A percentile compares a stretch with the other conserved stretches of the same genome.
These are phyloP conservation scores for Talaromyces rugulosus DNA, from an alignment of 2,329 filamentous ascomycete species.

Conservation along the genomic window DNA sequence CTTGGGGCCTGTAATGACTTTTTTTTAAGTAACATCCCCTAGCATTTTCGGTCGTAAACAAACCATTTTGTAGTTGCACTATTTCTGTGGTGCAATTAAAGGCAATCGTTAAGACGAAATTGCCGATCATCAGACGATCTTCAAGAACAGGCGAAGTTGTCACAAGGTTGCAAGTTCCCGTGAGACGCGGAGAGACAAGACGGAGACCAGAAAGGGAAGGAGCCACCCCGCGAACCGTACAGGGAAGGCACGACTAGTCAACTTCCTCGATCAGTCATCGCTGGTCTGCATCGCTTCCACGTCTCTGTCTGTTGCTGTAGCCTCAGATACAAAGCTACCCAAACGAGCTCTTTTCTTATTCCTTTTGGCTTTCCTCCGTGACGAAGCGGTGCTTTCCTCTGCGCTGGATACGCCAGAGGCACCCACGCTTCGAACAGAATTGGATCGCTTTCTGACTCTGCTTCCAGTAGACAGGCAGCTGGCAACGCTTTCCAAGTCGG, in stretches of 20 bases:
- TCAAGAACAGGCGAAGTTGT: not conserved
- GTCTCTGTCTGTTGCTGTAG: not conserved
- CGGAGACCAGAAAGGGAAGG: not conserved
- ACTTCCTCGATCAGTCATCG: not conserved
- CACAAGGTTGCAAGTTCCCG: not conserved
- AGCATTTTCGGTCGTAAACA: not conserved
- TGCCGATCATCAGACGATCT: not conserved
- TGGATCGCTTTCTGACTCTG: constrained; percentile 5
- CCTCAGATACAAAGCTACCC: not conserved
- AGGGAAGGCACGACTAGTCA: not conserved
- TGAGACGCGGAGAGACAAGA: not conserved
- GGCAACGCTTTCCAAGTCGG: not conserved
- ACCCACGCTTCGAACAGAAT: constrained; percentile 3
- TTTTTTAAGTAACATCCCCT: not conserved
- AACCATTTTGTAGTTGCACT: not conserved
- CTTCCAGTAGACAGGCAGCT: not conserved
- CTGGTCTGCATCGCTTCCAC: not conserved
- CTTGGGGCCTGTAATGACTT: constrained; percentile 43
- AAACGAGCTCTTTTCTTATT: constrained; percentile 2
- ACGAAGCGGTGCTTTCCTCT: constrained; percentile 15
- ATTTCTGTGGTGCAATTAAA: not conserved
- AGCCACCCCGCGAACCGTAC: not conserved
- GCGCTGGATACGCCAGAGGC: constrained; percentile 15
- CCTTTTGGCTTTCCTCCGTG: not conserved
- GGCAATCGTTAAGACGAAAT: not conserved